phyloP scores from a whole-genome alignment of 441 rosid species.

The Euphorbia schlechtendalii region DNA sequence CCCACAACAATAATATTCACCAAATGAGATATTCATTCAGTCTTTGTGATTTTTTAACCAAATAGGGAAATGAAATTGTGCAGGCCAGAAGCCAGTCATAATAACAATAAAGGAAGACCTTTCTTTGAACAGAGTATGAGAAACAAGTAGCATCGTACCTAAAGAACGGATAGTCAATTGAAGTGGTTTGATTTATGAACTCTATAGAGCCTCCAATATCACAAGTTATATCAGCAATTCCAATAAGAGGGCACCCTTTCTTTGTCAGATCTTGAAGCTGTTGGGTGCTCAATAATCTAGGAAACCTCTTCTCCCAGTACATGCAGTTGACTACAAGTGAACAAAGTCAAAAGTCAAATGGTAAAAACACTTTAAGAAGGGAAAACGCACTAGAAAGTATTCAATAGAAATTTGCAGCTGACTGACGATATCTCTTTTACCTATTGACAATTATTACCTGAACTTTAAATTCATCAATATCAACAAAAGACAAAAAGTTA shows the following conservation, averaged over 20 bases:
- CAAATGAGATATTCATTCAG: no score
- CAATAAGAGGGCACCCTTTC: constrained; percentile 69
- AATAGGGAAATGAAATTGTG: no score
- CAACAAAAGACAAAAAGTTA: not conserved
- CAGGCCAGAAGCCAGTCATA: no score
- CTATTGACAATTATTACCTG: not conserved
- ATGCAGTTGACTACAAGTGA: constrained; percentile 73
- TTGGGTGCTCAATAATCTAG: constrained; percentile 55
- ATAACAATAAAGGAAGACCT: no score
- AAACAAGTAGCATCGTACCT: constrained; percentile 35
- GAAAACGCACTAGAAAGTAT: not conserved
- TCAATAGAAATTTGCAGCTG: not conserved
- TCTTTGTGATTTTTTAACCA: no score
- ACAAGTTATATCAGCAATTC: constrained; percentile 88
- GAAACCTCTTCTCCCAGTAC: constrained; percentile 96
- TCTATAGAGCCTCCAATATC: constrained; percentile 85
- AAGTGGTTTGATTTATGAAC: constrained; percentile 65
- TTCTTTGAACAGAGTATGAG: not conserved
- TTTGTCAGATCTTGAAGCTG: constrained; percentile 59
- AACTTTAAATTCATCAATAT: not conserved
- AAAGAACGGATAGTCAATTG: constrained; percentile 77
- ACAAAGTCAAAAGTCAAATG: constrained; percentile 7
- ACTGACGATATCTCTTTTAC: not conserved
- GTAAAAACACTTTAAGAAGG: not conserved
- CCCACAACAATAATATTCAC: no score